These are phyloP conservation scores for Phytopythium boreale DNA, from an alignment of 352 stramenopile species.

Conservation along the genomic window DNA sequence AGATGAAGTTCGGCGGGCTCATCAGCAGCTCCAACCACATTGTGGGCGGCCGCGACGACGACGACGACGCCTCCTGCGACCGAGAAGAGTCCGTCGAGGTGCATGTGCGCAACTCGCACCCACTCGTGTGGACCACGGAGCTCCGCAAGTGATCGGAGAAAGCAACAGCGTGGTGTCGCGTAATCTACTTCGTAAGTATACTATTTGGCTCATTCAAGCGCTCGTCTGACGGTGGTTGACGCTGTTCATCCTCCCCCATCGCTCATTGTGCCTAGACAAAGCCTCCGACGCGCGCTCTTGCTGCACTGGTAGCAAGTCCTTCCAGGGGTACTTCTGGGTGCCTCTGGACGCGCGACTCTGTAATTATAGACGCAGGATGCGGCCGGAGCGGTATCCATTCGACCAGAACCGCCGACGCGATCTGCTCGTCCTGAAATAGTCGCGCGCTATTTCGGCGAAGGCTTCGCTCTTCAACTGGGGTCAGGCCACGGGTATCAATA, in stretches of 20 bases:
- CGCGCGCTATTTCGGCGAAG: not conserved
- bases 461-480: not conserved
- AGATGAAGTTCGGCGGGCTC: conserved; percentile 73
- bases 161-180: too few species aligned
- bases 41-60: not conserved
- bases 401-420: not conserved
- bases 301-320: too few species aligned
- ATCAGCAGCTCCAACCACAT: conserved; percentile 87
- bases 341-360: too few species aligned
- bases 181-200: not conserved
- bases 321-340: too few species aligned
- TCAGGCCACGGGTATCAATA: not conserved
- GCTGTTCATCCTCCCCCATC: too few species aligned
- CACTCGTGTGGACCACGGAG: conserved; percentile 89
- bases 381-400: not conserved
- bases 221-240: too few species aligned
- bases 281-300: too few species aligned
- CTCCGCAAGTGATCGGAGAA: conserved; percentile 16
- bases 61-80: conserved; percentile 17
- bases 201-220: not conserved
- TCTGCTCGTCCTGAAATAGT: not conserved
- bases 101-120: conserved; percentile 62
- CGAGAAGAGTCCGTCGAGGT: conserved; percentile 37
- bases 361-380: not conserved
- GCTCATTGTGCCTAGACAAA: too few species aligned